These are phyloP conservation scores for Pugionium cornutum DNA, from an alignment of 345 rosid species.

Conservation along the genomic window DNA sequence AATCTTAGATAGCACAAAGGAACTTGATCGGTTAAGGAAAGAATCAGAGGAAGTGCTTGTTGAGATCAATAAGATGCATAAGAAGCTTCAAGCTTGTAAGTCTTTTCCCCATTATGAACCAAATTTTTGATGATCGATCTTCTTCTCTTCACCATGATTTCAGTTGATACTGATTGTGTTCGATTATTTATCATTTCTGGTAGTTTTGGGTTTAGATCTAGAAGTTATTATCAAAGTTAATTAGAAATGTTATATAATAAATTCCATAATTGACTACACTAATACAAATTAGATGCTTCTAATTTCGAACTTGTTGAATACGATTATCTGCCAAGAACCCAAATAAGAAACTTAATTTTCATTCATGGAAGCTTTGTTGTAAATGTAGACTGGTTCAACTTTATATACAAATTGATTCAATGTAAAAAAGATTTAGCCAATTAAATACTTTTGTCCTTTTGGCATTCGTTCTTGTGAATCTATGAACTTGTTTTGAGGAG, in stretches of 20 bases:
- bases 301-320: too few species aligned
- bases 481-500: conserved; percentile 1
- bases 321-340: not conserved
- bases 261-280: not conserved
- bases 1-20: conserved; percentile 71
- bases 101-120: not conserved
- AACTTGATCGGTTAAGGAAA: conserved; percentile 88
- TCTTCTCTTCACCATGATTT: too few species aligned
- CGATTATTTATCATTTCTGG: not conserved
- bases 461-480: conserved; percentile 13
- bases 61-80: conserved; percentile 93
- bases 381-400: too few species aligned
- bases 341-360: not conserved
- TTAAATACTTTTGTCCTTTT: not conserved
- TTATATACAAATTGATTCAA: not conserved
- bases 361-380: conserved; percentile 6
- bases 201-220: conserved; percentile 25
- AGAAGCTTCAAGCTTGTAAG: conserved; percentile 80
- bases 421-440: not conserved
- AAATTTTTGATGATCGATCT: conserved; percentile 17
- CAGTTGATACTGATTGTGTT: conserved; percentile 15
- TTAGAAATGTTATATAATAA: conserved; percentile 6
- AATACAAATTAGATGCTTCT: too few species aligned
- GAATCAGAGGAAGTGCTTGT: conserved; percentile 63
- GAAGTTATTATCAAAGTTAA: conserved; percentile 5